These are phyloP conservation scores for Blastobotrys arbuscula DNA, from an alignment of 1,139 yeast genomes.

Conservation along the genomic window DNA sequence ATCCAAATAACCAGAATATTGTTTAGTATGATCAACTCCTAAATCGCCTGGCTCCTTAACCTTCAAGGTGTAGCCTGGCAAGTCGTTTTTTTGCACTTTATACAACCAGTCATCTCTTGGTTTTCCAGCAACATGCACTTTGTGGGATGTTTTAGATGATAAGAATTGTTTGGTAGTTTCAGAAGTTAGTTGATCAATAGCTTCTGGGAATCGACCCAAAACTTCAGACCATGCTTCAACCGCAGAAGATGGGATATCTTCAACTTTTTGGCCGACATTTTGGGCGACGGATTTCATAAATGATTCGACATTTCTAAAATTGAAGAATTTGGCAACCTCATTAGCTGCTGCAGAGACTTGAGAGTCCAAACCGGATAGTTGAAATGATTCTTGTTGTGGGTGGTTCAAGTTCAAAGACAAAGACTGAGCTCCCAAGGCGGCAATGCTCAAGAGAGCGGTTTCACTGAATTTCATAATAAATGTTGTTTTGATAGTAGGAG, in stretches of 20 bases:
- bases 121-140: conserved; percentile 27
- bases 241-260: conserved; percentile 27
- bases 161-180: conserved; percentile 9
- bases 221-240: conserved; percentile 30
- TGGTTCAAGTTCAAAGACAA: not conserved
- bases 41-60: conserved; percentile 22
- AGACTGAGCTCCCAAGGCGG: not conserved
- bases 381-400: conserved; percentile 6
- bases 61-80: conserved; percentile 33
- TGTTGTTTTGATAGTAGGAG: not conserved
- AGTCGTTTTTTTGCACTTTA: conserved; percentile 26
- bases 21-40: conserved; percentile 37
- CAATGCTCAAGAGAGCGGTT: not conserved
- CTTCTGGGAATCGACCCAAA: conserved; percentile 16
- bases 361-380: not conserved
- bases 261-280: conserved; percentile 24
- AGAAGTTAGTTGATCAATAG: conserved; percentile 10
- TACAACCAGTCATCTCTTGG: conserved; percentile 24
- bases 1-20: conserved; percentile 64
- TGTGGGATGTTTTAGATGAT: conserved; percentile 25
- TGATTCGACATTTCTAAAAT: conserved; percentile 9
- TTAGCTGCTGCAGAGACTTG: conserved; percentile 9
- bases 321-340: conserved; percentile 9
- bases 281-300: conserved; percentile 21
- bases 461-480: conserved; percentile 2